Conservation (phyloP, 306 rosid species). For the Cicer bijugum region DNA sequence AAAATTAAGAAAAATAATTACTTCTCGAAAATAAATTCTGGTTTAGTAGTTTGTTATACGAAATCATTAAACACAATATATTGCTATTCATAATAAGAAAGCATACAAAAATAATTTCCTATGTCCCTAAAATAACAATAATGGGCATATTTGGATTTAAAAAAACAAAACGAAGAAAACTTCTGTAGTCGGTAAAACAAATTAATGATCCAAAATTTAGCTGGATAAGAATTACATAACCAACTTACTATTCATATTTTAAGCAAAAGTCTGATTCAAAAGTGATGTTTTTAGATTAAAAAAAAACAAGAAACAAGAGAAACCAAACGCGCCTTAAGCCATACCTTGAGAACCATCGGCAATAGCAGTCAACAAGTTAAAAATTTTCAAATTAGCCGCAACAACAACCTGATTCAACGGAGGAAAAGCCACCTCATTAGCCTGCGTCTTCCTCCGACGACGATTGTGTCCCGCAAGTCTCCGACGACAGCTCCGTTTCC, state of each 20-base stretch:
- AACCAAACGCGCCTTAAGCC: neutral
- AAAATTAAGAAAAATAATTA: neutral
- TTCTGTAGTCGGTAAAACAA: neutral
- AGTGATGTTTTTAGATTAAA: neutral
- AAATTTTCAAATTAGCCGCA: constrained; percentile 62
- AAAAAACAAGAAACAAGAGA: neutral
- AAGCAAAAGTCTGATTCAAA: neutral
- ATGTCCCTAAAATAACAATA: neutral
- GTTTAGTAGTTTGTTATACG: neutral
- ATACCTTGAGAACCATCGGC: constrained; percentile 77
- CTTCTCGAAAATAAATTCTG: neutral
- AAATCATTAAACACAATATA: neutral
- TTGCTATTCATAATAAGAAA: neutral
- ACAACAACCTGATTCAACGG: neutral
- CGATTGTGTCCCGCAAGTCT: constrained; percentile 95
- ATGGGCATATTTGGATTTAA: neutral
- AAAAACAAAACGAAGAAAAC: neutral
- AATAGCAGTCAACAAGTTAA: constrained; percentile 70
- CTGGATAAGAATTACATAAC: neutral
- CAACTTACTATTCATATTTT: neutral
- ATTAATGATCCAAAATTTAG: neutral
- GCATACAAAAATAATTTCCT: neutral
- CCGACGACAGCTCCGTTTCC: constrained; percentile 86
- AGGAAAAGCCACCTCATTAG: constrained; percentile 68
- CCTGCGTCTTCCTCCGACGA: constrained; percentile 78